Evolutionary conservation across 352 stramenopile species (phyloP), one percentile per base, ranked within the genome.

Genomic region (Blastocystis sp.): DNA sequence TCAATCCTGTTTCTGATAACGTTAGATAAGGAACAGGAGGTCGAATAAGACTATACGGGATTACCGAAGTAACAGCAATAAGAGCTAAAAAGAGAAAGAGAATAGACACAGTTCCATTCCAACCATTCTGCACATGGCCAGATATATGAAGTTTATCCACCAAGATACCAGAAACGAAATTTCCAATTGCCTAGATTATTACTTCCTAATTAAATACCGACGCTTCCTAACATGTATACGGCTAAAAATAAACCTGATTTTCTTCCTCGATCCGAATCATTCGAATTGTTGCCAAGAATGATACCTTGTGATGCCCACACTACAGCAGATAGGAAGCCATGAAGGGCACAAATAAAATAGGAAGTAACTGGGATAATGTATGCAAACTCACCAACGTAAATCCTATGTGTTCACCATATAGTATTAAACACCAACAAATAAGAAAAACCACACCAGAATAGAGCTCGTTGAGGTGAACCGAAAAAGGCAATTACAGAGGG

Each of bases 221-320:
- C 69, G 24, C 69, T 80, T 27, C 69, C 69, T n/a, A 80, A 63
- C 69, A 80, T 80, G 43, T 80, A 80, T n/a, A 80, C 52, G 9
- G 69, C 21, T 29, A 80, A 24, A 6, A 80, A 80, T 9, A 80
- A 6, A 80, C 69, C 69, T 0, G 43, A 63, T 29, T 80, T 80
- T 27, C 52, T 80, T 16, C 69, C 69, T 12, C 69, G 69, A 61
- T 80, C 49, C 11, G 27, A 19, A 61, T 80, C 69, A n/a, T 59
- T 80, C 16, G 69, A 80, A 39, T 80, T 80, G 32, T 80, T 59
- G 14, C 69, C 69, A 2, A 80, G 46, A 27, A 80, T 58, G 27
- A 80, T 24, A 6, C 69, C 69, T 35, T 80, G 69, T 37, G 21
- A 63, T 21, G 69, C 69, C 42, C 42, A 80, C 3, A 63, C 49